These are phyloP conservation scores for Saraca asoca DNA, from an alignment of 331 rosid genomes.

Conservation along the genomic window DNA sequence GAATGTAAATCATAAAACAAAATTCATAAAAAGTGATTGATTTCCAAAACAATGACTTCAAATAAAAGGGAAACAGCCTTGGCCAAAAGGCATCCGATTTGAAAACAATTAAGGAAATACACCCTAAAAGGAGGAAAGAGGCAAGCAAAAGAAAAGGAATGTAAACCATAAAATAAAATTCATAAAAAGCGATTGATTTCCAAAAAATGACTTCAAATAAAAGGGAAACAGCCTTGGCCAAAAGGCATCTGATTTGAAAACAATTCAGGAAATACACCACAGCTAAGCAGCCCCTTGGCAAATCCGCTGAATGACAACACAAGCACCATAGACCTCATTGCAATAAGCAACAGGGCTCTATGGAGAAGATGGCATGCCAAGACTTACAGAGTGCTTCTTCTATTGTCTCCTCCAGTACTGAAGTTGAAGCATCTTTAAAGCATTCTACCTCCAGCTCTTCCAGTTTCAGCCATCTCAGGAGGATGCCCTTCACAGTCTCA, in stretches of 20 bases:
- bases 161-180: slow-evolving; percentile 13
- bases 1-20: slow-evolving; percentile 9
- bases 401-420: slow-evolving; percentile 47
- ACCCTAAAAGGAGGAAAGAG: slow-evolving; percentile 24
- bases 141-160: neutral
- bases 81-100: slow-evolving; percentile 13
- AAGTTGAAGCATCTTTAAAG: slow-evolving; percentile 58
- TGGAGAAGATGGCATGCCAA: slow-evolving; percentile 56
- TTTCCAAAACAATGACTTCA: slow-evolving; percentile 21
- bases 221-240: slow-evolving; percentile 16
- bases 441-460: slow-evolving; percentile 45
- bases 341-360: slow-evolving; percentile 58
- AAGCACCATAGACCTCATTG: slow-evolving; percentile 63
- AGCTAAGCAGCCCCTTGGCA: slow-evolving; percentile 53
- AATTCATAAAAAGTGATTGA: slow-evolving; percentile 13
- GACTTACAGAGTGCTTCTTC: slow-evolving; percentile 55
- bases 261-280: slow-evolving; percentile 42
- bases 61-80: slow-evolving; percentile 24
- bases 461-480: slow-evolving; percentile 40
- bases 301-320: slow-evolving; percentile 36
- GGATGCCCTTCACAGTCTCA: slow-evolving; percentile 40
- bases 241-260: slow-evolving; percentile 29
- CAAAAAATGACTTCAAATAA: slow-evolving; percentile 28
- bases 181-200: slow-evolving; percentile 6
- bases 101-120: slow-evolving; percentile 40